Evolutionary conservation across 257 asterid species (phyloP), one percentile per base, ranked within the genome.

Genomic region (Solanum rostratum): DNA sequence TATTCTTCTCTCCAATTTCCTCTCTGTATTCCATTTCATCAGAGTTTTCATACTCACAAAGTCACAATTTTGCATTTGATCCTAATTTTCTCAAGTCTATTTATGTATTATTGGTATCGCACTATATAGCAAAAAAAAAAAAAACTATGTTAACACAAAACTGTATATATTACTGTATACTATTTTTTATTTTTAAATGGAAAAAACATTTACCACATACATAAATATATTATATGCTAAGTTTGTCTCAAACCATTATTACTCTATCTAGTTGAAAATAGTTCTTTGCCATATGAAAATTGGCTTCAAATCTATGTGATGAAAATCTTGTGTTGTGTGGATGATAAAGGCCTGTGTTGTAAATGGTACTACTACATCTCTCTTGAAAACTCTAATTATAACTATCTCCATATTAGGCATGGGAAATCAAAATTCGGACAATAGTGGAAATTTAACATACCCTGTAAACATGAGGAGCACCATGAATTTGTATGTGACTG

Each of bases 381-480:
- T 74, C 24, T n/a, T 74, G 81, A 59, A 45, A 73, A 45, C 59
- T 18, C 81, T 22, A 76, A 76, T 24, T 49, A 8, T 14, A 24
- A 49, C 59, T 76, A 76, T 24, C 62, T 76, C 62, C 62, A 20
- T 41, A 76, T 27, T 49, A 76, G 81, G 62, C 62, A 76, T 27
- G 18, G 16, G 45, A 76, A 76, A 49, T 76, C 62, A 76, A 76
- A 76, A 50, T 27, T 76, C 62, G 29, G 27, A 50, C 5, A 16
- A 50, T 49, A 50, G 41, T 76, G 82, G 63, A 76, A 49, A 27
- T 50, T 76, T 76, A 27, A 27, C 62, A 83, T 92, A 96, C 99
- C 98, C 91, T 94, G 93, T 90, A 89, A 71, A 96, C 98, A 88
- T 96, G 96, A 81, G 97, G 99, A 74, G 99, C 98, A 85, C 99